Percentiles rank a stretch among this genome's conserved stretches.
phyloP scores from a whole-genome alignment of 2,329 filamentous ascomycete species.

The Acarospora socialis region DNA sequence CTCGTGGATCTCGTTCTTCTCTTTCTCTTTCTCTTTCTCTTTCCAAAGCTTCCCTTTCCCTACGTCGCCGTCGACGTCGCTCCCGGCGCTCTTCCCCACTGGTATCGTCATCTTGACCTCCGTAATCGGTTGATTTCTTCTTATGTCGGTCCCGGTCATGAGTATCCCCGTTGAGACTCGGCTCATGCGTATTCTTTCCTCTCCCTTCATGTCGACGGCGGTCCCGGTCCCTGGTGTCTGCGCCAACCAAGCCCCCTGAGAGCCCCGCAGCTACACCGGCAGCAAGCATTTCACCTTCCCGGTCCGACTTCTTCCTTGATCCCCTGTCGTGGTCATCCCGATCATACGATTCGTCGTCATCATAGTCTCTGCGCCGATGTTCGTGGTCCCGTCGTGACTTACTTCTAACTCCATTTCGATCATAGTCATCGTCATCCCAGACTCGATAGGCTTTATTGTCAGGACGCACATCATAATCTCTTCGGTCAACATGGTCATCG shows the following conservation, averaged over 20 bases:
- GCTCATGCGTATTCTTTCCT: no score
- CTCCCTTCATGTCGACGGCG: no score
- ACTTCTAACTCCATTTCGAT: not conserved
- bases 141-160: no score
- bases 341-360: not conserved
- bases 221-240: no score
- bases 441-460: no score
- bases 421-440: not conserved
- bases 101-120: no score
- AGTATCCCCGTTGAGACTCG: no score
- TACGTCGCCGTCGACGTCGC: constrained; percentile 13
- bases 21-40: constrained; percentile 9
- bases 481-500: constrained; percentile 30
- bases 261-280: not conserved
- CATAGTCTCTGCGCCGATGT: not conserved
- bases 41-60: constrained; percentile 4
- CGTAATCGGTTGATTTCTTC: no score
- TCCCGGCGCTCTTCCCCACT: constrained; percentile 7
- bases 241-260: no score
- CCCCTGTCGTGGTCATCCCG: not conserved
- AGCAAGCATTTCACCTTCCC: not conserved
- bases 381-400: not conserved
- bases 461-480: constrained; percentile 36
- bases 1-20: constrained; percentile 9
- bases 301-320: not conserved